A percentile compares a stretch with the other conserved stretches of the same genome.
Conservation (phyloP, 257 asterid species). For the Solanum tacnaense region DNA sequence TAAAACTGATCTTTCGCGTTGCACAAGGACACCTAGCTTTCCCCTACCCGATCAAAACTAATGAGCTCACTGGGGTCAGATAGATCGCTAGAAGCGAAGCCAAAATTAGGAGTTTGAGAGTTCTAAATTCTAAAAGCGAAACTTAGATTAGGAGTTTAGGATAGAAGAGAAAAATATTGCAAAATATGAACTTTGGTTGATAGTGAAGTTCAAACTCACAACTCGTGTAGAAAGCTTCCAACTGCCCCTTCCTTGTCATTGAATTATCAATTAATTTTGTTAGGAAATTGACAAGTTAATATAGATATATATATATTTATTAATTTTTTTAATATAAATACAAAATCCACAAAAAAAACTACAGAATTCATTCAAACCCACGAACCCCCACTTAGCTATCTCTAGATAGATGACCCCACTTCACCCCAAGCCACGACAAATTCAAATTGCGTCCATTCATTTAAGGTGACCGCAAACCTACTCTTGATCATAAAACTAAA, state of each 20-base stretch:
- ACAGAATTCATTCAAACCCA: fast-evolving
- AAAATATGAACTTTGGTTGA: background rate
- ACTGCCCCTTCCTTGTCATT: too few relatives aligned
- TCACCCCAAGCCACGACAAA: background rate
- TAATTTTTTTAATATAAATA: too few relatives aligned
- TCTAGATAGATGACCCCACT: background rate
- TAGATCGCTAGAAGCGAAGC: background rate
- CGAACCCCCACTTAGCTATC: too few relatives aligned
- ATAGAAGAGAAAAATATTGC: background rate
- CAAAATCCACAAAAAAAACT: too few relatives aligned
- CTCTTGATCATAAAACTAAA: background rate
- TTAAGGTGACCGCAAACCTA: background rate
- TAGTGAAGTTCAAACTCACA: background rate
- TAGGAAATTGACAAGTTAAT: too few relatives aligned
- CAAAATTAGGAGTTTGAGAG: background rate
- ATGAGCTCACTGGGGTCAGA: too few relatives aligned
- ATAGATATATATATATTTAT: too few relatives aligned
- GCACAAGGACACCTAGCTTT: background rate
- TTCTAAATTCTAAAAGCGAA: too few relatives aligned
- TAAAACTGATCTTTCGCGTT: background rate
- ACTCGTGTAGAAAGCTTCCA: too few relatives aligned
- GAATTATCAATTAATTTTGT: too few relatives aligned
- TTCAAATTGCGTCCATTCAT: background rate
- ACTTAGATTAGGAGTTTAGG: too few relatives aligned
- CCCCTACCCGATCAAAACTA: too few relatives aligned